Evolutionary conservation across 2,329 filamentous ascomycete genomes (phyloP).

Genomic region (Apiospora rasikravindrae): DNA sequence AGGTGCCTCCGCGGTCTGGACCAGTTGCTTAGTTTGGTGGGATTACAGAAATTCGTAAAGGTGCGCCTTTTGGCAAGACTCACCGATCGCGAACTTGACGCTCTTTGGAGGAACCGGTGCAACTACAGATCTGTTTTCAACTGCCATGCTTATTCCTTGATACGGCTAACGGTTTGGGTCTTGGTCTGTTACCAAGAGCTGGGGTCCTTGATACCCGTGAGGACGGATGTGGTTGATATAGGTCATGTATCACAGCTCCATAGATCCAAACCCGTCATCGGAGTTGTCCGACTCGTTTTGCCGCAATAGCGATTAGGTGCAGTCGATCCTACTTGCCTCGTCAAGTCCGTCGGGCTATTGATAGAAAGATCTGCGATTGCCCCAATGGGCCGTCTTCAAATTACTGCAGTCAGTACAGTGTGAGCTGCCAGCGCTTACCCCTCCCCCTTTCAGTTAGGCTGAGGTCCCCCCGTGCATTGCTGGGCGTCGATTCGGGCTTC

Average conservation of each 20-base stretch:
- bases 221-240: not conserved
- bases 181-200: not conserved
- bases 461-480: not conserved
- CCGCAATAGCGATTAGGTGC: not conserved
- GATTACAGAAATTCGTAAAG: not conserved
- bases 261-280: not conserved
- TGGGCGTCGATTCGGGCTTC: not conserved
- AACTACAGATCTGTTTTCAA: not conserved
- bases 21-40: not conserved
- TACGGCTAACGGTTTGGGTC: not conserved
- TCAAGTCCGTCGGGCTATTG: not conserved
- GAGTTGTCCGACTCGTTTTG: not conserved
- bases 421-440: not conserved
- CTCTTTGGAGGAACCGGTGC: not conserved
- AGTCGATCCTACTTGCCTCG: not conserved
- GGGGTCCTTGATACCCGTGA: not conserved
- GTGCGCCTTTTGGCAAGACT: not conserved
- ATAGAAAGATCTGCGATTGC: not conserved
- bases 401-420: not conserved
- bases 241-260: not conserved
- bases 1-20: conserved; percentile 24
- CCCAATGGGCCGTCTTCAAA: not conserved
- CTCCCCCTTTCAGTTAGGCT: not conserved
- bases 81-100: not conserved
- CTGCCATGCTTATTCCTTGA: not conserved